Base-by-base conservation (phyloP, 805 yeast species). In the Myxozyma lipomycoides region DNA sequence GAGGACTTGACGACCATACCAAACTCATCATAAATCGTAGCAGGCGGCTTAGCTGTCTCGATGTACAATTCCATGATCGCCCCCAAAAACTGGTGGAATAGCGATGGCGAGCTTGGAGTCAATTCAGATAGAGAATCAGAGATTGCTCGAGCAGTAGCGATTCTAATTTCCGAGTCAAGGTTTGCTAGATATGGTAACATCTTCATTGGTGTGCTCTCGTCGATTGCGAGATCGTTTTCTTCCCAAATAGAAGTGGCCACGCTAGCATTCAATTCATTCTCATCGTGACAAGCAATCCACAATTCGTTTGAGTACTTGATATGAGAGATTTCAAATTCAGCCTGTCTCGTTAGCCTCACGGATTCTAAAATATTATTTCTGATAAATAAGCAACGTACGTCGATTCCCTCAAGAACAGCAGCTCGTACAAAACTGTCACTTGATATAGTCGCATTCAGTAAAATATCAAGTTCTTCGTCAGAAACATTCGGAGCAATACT, bases 171-270 rank as follows among this genome's bases (percentile, higher is more conserved):
- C 39, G 81, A 73, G 59, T 85, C 86, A 19, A 64, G 63, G 47
- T 75, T 74, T 22, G 74, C 80, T 43, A 85, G 70, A 62, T 69
- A 83, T 1, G 63, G 47, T 28, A 81, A 67, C 44, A 88, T 73
- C 24, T 73, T 64, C 2, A 61, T 52, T 0, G 85, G 74, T 4
- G 58, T 52, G 4, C 17, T 17, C 30, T 49, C 56, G 74, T 70
- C 38, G 84, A 63, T n/a, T 62, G 57, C 52, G 83, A 81, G 57
- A 1, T 71, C 71, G 64, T 81, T 86, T 59, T 89, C 96, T 30
- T 79, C 77, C 97, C 97, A 93, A 52, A 93, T 86, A 1, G 91
- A 83, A 18, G 69, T 68, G 0, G 97, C 96, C 17, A 83, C 61
- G 23, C 79, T 83, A 3, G 82, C 74, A 52, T 80, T 80, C 9